Percentiles rank a stretch among this genome's conserved stretches.
phyloP scores from a whole-genome alignment of 129 eudicot species.

The Smallanthus sonchifolius region DNA sequence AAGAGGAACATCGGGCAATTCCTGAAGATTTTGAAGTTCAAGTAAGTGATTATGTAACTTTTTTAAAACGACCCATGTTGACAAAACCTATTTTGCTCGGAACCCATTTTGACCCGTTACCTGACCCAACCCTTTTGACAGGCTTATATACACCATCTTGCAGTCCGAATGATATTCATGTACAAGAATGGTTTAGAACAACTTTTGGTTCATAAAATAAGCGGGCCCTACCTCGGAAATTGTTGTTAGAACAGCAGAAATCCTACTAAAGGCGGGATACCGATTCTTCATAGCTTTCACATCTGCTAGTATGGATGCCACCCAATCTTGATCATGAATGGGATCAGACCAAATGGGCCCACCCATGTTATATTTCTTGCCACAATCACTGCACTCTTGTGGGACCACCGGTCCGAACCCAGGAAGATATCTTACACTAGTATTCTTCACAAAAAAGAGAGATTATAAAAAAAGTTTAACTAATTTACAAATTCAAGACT shows the following conservation, averaged over 20 bases:
- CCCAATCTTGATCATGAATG: conserved; percentile 97
- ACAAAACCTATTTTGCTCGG: too few species aligned
- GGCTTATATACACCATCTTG: too few species aligned
- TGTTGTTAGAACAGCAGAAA: conserved; percentile 84
- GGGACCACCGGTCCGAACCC: conserved; percentile 88
- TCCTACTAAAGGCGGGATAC: conserved; percentile 80
- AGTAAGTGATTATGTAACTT: neutral
- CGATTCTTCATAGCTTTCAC: conserved; percentile 66
- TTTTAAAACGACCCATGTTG: too few species aligned
- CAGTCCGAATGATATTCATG: neutral
- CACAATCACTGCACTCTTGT: conserved; percentile 89
- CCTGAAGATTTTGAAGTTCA: conserved; percentile 43
- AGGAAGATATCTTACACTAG: conserved; percentile 81
- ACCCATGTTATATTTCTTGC: conserved; percentile 84
- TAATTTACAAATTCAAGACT: neutral
- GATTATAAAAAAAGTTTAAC: neutral
- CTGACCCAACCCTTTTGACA: too few species aligned
- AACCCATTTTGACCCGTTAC: too few species aligned
- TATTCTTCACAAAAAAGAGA: conserved; percentile 37
- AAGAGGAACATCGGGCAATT: conserved; percentile 84
- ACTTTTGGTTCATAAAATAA: neutral
- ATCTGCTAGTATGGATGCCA: conserved; percentile 61
- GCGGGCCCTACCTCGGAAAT: conserved; percentile 59
- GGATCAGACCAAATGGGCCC: conserved; percentile 99
- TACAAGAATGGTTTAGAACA: neutral